A percentile compares a stretch with the other conserved stretches of the same genome.
Conservation (phyloP, 768 basidiomycete species). For the Cyclocybe aegerita region DNA sequence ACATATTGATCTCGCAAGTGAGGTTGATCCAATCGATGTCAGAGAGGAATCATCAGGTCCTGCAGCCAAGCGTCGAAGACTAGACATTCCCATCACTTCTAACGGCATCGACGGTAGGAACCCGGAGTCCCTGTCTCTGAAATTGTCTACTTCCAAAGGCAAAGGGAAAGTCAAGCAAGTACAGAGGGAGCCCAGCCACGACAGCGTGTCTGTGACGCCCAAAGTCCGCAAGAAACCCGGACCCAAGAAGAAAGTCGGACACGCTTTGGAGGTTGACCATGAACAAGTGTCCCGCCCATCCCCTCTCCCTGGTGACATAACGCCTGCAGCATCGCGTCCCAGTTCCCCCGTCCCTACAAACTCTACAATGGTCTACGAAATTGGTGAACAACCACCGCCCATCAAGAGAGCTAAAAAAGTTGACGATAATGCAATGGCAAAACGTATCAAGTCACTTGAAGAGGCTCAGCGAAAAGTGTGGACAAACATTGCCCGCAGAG, state of each 20-base stretch:
- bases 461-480: constrained; percentile 88
- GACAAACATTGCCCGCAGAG: constrained; percentile 83
- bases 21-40: constrained; percentile 41
- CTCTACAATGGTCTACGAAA: constrained; percentile 66
- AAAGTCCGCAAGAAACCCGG: constrained; percentile 58
- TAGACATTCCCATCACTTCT: constrained; percentile 43
- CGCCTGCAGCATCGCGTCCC: constrained; percentile 70
- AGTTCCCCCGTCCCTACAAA: constrained; percentile 60
- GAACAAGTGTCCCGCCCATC: constrained; percentile 51
- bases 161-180: constrained; percentile 53
- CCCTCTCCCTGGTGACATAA: constrained; percentile 66
- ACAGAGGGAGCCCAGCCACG: constrained; percentile 56
- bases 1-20: constrained; percentile 61
- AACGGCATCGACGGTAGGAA: constrained; percentile 48
- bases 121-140: constrained; percentile 36
- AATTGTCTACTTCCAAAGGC: constrained; percentile 41
- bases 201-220: constrained; percentile 52
- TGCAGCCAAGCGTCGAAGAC: constrained; percentile 60
- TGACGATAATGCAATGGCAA: constrained; percentile 69
- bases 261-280: constrained; percentile 51
- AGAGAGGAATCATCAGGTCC: constrained; percentile 41
- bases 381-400: constrained; percentile 68
- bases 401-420: constrained; percentile 77
- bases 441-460: constrained; percentile 75
- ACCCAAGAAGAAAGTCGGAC: constrained; percentile 56